Conservation (phyloP, 305 asterid genomes). For the Solanum aculeatissimum region DNA sequence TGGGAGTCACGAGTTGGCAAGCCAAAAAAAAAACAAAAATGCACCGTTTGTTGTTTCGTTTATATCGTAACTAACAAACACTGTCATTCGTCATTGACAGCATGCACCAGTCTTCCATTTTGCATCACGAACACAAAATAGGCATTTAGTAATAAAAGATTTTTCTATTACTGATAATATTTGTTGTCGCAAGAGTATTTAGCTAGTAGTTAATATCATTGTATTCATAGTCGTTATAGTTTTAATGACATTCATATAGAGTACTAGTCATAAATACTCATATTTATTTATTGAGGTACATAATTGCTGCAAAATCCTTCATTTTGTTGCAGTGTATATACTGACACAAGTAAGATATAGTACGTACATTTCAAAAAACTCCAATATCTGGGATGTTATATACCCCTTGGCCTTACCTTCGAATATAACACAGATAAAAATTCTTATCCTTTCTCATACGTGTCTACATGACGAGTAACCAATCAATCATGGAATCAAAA, state of each 20-base stretch:
- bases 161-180: too few relatives aligned
- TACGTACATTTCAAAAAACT: too few relatives aligned
- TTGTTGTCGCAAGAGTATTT: too few relatives aligned
- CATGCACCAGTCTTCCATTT: not conserved
- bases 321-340: not conserved
- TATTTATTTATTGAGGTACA: too few relatives aligned
- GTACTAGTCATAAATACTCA: too few relatives aligned
- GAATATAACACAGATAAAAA: not conserved
- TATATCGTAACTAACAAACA: not conserved
- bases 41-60: not conserved
- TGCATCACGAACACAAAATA: not conserved
- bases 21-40: not conserved
- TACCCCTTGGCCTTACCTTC: not conserved
- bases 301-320: too few relatives aligned
- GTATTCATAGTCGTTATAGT: too few relatives aligned
- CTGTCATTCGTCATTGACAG: not conserved
- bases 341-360: not conserved
- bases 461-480: not conserved
- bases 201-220: too few relatives aligned
- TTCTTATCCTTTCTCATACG: not conserved
- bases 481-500: not conserved
- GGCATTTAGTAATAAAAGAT: too few relatives aligned
- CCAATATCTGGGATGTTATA: not conserved
- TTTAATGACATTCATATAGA: too few relatives aligned
- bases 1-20: not conserved